These are phyloP conservation scores for Metroxylon sagu DNA, from an alignment of 176 grass and related monocot genomes.

Conservation along the genomic window DNA sequence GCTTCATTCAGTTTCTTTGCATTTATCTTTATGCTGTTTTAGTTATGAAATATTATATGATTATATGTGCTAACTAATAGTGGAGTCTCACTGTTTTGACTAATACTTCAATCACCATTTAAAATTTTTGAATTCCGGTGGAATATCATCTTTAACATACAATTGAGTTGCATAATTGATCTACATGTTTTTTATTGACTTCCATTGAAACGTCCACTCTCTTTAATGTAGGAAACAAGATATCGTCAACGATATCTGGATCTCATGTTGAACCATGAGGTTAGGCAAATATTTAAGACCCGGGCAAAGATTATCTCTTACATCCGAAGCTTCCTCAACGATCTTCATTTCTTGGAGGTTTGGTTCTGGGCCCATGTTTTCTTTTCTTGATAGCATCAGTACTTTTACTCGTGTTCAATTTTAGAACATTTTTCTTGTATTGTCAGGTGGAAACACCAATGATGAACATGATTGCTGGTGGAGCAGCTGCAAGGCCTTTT, in stretches of 20 bases:
- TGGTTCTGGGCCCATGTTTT: too few relatives aligned
- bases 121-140: too few relatives aligned
- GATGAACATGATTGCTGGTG: constrained; percentile 98
- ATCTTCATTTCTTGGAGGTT: constrained; percentile 84
- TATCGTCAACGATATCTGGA: constrained; percentile 93
- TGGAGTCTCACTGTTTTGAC: too few relatives aligned
- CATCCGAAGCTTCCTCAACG: constrained; percentile 71
- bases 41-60: too few relatives aligned
- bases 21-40: too few relatives aligned
- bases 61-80: too few relatives aligned
- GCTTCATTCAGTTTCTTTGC: too few relatives aligned
- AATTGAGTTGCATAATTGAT: too few relatives aligned
- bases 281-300: constrained; percentile 96
- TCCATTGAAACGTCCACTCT: background rate
- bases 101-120: too few relatives aligned
- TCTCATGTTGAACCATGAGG: constrained; percentile 96
- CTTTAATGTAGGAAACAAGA: constrained; percentile 63
- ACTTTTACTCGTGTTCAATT: constrained; percentile 8
- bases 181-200: too few relatives aligned
- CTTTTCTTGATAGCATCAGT: background rate
- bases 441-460: constrained; percentile 83
- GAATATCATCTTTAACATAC: too few relatives aligned
- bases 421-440: background rate
- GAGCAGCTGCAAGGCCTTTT: constrained; percentile 75
- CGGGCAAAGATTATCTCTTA: constrained; percentile 65